Evolutionary conservation across 768 basidiomycete genomes (phyloP).

Genomic region (Amanita molliuscula): DNA sequence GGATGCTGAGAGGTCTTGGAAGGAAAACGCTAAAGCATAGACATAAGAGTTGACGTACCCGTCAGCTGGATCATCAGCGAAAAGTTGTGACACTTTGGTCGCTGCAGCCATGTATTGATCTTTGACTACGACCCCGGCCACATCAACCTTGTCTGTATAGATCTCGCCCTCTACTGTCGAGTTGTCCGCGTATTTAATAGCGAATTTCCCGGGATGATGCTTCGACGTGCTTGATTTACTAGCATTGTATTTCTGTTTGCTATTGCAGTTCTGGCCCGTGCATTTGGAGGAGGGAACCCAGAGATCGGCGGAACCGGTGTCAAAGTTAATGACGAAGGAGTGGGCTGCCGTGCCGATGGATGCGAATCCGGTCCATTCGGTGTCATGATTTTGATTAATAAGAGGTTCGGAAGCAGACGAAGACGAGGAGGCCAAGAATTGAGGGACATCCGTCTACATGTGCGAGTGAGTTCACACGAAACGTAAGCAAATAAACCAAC

Average conservation of each 20-base stretch:
- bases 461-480: no score
- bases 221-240: constrained; percentile 9
- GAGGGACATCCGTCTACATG: no score
- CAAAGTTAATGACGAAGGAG: constrained; percentile 17
- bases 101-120: neutral
- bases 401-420: neutral
- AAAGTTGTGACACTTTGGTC: neutral
- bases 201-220: constrained; percentile 14
- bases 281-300: constrained; percentile 20
- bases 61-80: neutral
- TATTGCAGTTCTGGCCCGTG: constrained; percentile 17
- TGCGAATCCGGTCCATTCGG: neutral
- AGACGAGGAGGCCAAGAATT: no score
- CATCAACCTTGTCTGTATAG: constrained; percentile 30
- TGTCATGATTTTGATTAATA: neutral
- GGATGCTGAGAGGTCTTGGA: neutral
- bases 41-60: neutral
- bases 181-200: constrained; percentile 32
- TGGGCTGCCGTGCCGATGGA: neutral
- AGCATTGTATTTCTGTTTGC: constrained; percentile 26
- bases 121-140: constrained; percentile 18
- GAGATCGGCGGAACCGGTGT: constrained; percentile 24
- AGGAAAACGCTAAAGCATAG: neutral
- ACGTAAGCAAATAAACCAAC: no score
- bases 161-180: constrained; percentile 24